phyloP scores from a whole-genome alignment of 148 eudicot species.

The Rhododendron mucronatum region DNA sequence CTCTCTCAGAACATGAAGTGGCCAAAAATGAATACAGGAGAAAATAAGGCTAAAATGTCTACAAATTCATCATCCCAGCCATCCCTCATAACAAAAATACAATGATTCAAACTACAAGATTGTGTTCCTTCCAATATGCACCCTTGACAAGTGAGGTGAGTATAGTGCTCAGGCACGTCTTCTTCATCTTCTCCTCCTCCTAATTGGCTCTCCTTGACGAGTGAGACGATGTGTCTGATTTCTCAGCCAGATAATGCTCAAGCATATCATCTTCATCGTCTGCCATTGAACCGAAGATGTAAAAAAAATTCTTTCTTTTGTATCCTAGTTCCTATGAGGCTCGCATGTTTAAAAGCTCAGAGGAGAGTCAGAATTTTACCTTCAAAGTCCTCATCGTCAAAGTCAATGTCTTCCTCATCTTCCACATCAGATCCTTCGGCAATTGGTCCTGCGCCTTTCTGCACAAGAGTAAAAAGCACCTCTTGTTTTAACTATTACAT shows the following conservation, averaged over 20 bases:
- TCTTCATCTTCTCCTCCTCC: conserved; percentile 57
- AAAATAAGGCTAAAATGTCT: background rate
- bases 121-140: conserved; percentile 5
- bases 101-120: background rate
- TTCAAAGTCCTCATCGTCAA: conserved; percentile 83
- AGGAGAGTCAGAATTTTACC: conserved; percentile 31
- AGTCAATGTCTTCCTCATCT: conserved; percentile 77
- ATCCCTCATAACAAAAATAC: background rate
- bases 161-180: conserved; percentile 72
- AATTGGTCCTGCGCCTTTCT: conserved; percentile 25
- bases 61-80: conserved; percentile 2
- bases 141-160: conserved; percentile 36
- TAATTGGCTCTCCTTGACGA: conserved; percentile 33
- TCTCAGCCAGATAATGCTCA: conserved; percentile 83
- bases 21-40: background rate
- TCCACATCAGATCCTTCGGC: conserved; percentile 67
- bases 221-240: conserved; percentile 42
- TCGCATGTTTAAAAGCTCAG: conserved; percentile 21
- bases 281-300: conserved; percentile 30
- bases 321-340: conserved; percentile 10
- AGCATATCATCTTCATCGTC: conserved; percentile 97
- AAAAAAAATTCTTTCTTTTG: background rate
- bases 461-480: conserved; percentile 6
- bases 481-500: background rate
- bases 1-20: background rate